phyloP scores from a whole-genome alignment of 2,329 filamentous ascomycete species.

The Microsporum canis region DNA sequence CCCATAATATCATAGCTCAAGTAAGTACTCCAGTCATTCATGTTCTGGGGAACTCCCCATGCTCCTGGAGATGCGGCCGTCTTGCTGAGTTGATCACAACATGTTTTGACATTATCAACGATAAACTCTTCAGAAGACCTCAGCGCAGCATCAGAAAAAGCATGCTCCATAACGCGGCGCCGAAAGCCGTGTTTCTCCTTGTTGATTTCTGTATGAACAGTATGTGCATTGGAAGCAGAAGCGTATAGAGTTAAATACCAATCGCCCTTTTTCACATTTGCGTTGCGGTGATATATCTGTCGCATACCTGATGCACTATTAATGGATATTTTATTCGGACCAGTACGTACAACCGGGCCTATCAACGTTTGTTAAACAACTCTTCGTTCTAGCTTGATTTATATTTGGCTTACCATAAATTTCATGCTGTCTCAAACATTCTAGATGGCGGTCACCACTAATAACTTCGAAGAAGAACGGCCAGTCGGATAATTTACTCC shows the following conservation, averaged over 20 bases:
- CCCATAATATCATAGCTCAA: constrained; percentile 27
- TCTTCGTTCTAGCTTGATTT: background rate
- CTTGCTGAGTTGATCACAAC: constrained; percentile 8
- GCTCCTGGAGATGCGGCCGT: constrained; percentile 10
- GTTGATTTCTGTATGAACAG: constrained; percentile 14
- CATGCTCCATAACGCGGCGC: constrained; percentile 19
- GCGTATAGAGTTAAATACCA: constrained; percentile 32
- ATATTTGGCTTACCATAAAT: constrained; percentile 25
- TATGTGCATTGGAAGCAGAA: constrained; percentile 11
- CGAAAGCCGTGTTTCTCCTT: constrained; percentile 14
- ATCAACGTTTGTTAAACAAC: background rate
- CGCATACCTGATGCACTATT: constrained; percentile 59
- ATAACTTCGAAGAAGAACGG: constrained; percentile 4
- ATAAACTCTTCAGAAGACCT: constrained; percentile 13
- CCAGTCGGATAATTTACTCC: constrained; percentile 10
- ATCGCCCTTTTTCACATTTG: constrained; percentile 20
- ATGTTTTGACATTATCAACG: constrained; percentile 9
- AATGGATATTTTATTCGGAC: constrained; percentile 65
- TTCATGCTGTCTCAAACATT: constrained; percentile 12
- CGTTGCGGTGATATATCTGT: constrained; percentile 36
- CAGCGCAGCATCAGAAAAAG: constrained; percentile 21
- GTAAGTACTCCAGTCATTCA: constrained; percentile 21
- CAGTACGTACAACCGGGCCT: constrained; percentile 58
- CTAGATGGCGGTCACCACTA: constrained; percentile 13
- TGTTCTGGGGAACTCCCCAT: constrained; percentile 16